Conservation (phyloP, 2,329 filamentous ascomycete genomes). For the Colletotrichum abscissum region DNA sequence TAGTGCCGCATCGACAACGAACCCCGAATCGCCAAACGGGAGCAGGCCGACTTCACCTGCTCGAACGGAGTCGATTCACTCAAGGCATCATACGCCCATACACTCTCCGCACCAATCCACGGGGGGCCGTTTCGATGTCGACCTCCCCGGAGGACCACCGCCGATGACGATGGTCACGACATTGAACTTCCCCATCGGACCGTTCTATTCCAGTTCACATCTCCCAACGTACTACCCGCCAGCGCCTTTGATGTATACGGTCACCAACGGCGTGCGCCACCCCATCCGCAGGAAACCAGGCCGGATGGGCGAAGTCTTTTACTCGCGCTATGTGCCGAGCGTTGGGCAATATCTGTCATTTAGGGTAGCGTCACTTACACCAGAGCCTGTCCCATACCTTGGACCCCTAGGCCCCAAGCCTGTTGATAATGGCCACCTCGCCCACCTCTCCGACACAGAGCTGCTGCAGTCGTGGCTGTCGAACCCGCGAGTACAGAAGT, state of each 20-base stretch:
- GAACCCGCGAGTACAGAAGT: slow-evolving; percentile 82
- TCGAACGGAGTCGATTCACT: slow-evolving; percentile 44
- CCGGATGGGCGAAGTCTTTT: slow-evolving; percentile 90
- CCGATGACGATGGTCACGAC: slow-evolving; percentile 47
- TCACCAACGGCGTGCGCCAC: slow-evolving; percentile 83
- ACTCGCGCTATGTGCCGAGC: slow-evolving; percentile 86
- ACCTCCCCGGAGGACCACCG: slow-evolving; percentile 52
- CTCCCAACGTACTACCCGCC: slow-evolving; percentile 93
- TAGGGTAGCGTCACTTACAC: slow-evolving; percentile 79
- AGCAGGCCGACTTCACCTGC: slow-evolving; percentile 67
- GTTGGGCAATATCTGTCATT: slow-evolving; percentile 89
- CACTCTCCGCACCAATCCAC: slow-evolving; percentile 44
- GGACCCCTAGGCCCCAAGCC: slow-evolving; percentile 64
- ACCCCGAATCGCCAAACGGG: slow-evolving; percentile 60
- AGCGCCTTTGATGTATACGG: slow-evolving; percentile 81
- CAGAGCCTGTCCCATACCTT: slow-evolving; percentile 71
- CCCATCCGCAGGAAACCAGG: slow-evolving; percentile 90
- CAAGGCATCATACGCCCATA: slow-evolving; percentile 37
- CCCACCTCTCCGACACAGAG: slow-evolving; percentile 60
- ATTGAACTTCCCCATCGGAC: slow-evolving; percentile 64
- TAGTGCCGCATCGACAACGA: slow-evolving; percentile 47
- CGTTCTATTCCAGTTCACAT: slow-evolving; percentile 85
- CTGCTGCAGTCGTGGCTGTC: slow-evolving; percentile 91
- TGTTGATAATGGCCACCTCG: slow-evolving; percentile 53
- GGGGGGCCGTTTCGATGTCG: slow-evolving; percentile 39